Evolutionary conservation across 1,284 basidiomycete species (phyloP).

Genomic region (Ganoderma sp.): DNA sequence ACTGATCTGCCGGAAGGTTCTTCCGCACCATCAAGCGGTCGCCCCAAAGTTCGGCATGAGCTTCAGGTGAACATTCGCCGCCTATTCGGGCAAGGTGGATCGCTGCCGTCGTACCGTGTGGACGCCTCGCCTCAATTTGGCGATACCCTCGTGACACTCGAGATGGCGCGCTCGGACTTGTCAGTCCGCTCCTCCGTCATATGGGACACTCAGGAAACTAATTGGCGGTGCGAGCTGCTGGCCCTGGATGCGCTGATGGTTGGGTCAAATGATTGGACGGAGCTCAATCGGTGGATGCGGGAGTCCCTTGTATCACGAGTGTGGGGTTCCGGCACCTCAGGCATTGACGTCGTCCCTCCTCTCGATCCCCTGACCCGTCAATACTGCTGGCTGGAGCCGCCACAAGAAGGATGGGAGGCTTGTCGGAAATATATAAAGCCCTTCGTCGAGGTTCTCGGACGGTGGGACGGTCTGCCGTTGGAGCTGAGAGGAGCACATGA

Average conservation of each 20-base stretch:
- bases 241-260: conserved; percentile 12
- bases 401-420: conserved; percentile 6
- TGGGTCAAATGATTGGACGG: neutral
- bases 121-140: neutral
- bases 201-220: conserved; percentile 11
- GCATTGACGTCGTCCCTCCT: neutral
- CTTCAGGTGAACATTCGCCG: neutral
- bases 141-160: neutral
- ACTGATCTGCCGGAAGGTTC: neutral
- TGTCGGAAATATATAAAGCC: neutral
- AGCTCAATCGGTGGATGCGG: conserved; percentile 6
- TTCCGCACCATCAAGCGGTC: neutral
- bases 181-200: neutral
- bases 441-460: conserved; percentile 1
- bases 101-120: neutral
- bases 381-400: neutral
- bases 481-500: neutral
- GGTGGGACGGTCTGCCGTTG: neutral
- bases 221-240: conserved; percentile 17
- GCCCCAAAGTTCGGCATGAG: neutral
- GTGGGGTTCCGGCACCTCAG: neutral
- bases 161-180: neutral
- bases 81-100: neutral
- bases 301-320: conserved; percentile 6
- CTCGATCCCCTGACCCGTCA: no score